phyloP scores from a whole-genome alignment of 129 eudicot genomes.

The Flaveria trinervia region DNA sequence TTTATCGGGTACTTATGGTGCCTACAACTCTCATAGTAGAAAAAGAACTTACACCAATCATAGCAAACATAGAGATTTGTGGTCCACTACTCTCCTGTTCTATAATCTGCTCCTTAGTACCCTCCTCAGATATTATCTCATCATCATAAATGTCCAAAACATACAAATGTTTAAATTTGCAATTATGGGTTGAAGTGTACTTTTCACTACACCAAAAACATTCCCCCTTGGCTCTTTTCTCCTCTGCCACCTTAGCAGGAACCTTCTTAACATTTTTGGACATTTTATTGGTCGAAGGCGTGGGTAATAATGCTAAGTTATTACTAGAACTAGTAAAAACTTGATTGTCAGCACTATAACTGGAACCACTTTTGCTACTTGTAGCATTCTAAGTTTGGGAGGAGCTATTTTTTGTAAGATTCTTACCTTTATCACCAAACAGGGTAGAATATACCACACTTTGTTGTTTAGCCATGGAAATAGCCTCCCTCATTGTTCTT shows the following conservation, averaged over 20 bases:
- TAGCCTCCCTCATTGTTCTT: too few species aligned
- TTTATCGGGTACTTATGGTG: neutral
- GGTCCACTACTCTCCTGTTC: too few species aligned
- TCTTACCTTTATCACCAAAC: too few species aligned
- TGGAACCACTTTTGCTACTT: too few species aligned
- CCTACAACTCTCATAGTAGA: neutral
- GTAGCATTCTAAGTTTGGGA: too few species aligned
- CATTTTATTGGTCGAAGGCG: neutral
- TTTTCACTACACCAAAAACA: neutral
- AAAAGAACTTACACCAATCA: neutral
- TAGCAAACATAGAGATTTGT: neutral
- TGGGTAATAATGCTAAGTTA: neutral
- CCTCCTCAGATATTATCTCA: neutral
- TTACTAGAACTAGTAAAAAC: too few species aligned
- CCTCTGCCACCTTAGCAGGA: neutral
- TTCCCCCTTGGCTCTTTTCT: neutral
- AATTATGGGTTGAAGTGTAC: neutral
- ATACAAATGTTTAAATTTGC: neutral
- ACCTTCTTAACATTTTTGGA: too few species aligned
- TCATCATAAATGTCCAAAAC: neutral
- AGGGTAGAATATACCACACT: too few species aligned
- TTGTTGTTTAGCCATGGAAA: too few species aligned
- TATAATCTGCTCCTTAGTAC: too few species aligned
- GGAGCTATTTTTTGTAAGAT: too few species aligned
- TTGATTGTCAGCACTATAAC: too few species aligned